phyloP scores from a whole-genome alignment of 2,329 filamentous ascomycete species.

The Diaporthe sp. region DNA sequence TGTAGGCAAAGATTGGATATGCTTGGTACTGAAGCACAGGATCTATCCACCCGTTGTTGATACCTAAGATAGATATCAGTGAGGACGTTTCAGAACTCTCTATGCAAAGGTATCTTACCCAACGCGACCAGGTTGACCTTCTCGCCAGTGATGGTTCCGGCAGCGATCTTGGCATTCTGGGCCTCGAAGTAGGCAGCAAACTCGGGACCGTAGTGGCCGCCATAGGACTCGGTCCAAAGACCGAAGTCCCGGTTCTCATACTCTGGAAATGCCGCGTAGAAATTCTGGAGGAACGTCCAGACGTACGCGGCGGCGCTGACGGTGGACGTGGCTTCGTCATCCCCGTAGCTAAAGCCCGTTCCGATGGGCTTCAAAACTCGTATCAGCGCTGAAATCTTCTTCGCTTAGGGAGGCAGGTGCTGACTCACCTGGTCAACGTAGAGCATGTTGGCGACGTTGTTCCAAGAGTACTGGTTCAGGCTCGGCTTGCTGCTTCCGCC shows the following conservation, averaged over 20 bases:
- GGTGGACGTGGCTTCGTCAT: constrained; percentile 55
- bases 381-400: neutral
- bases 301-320: constrained; percentile 62
- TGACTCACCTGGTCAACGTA: constrained; percentile 51
- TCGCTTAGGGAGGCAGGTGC: fast-evolving
- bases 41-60: constrained; percentile 72
- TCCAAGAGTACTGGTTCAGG: constrained; percentile 60
- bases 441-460: constrained; percentile 59
- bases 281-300: constrained; percentile 72
- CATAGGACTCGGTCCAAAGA: constrained; percentile 69
- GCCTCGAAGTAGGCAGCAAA: constrained; percentile 68
- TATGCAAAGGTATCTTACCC: constrained; percentile 41
- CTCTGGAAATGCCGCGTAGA: constrained; percentile 73
- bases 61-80: constrained; percentile 46
- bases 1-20: constrained; percentile 60
- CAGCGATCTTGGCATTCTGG: constrained; percentile 67
- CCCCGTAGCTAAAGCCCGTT: constrained; percentile 55
- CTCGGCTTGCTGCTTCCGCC: constrained; percentile 53
- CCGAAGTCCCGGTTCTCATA: constrained; percentile 72
- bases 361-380: constrained; percentile 43
- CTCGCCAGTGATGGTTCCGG: constrained; percentile 56
- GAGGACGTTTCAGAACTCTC: neutral
- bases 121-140: constrained; percentile 66
- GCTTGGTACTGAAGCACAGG: constrained; percentile 57
- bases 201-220: constrained; percentile 71